Conservation (phyloP, 1,139 yeast genomes). For the Candida freyschussii region DNA sequence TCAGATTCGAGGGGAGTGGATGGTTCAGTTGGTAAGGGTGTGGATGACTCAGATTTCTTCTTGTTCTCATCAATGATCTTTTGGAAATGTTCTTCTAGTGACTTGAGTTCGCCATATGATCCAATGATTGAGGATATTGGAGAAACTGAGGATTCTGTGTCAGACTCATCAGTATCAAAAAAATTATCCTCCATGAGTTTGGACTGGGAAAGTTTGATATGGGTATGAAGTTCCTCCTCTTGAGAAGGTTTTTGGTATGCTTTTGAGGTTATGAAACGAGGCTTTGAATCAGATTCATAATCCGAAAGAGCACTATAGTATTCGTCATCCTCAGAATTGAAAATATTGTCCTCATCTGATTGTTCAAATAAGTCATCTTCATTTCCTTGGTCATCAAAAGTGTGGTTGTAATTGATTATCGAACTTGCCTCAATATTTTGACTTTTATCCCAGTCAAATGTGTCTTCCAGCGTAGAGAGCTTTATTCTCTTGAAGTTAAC, state of each 20-base stretch:
- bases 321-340: constrained; percentile 26
- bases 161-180: constrained; percentile 17
- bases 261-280: constrained; percentile 8
- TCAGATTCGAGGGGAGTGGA: constrained; percentile 1
- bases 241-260: constrained; percentile 2
- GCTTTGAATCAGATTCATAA: constrained; percentile 18
- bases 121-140: constrained; percentile 12
- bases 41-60: constrained; percentile 1
- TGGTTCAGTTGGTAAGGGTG: constrained; percentile 1
- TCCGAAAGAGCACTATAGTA: constrained; percentile 24
- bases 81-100: constrained; percentile 25
- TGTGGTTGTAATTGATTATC: constrained; percentile 5
- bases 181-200: constrained; percentile 9
- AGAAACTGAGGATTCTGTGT: constrained; percentile 13
- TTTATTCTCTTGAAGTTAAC: constrained; percentile 25
- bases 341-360: constrained; percentile 21
- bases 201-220: constrained; percentile 10
- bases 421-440: too few relatives aligned
- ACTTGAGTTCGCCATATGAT: constrained; percentile 19
- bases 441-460: background rate
- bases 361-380: constrained; percentile 16
- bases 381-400: constrained; percentile 15
- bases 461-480: constrained; percentile 2
- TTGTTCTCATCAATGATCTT: constrained; percentile 24
- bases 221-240: constrained; percentile 6